Percentiles rank a stretch among this genome's conserved stretches.
Conservation (phyloP, 139 green algal species). For the Chlamydomonas sp. region DNA sequence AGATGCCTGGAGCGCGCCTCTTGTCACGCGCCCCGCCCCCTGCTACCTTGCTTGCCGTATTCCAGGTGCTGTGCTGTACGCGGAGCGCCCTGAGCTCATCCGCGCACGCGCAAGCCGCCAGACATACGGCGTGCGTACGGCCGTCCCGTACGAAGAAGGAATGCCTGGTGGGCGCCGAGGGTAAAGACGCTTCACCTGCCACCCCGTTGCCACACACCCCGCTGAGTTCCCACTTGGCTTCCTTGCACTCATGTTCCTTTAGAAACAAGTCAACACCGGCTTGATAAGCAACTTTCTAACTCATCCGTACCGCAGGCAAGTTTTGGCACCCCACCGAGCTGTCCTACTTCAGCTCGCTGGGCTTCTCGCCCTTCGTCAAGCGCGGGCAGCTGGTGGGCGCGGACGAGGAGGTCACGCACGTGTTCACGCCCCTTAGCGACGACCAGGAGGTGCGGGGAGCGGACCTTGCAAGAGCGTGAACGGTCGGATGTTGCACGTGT, state of each 20-base stretch:
- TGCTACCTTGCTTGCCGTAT: background rate
- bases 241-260: too few relatives aligned
- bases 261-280: too few relatives aligned
- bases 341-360: constrained; percentile 37
- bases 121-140: constrained; percentile 39
- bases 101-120: constrained; percentile 15
- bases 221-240: too few relatives aligned
- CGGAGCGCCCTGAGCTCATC: constrained; percentile 26
- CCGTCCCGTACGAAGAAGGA: constrained; percentile 36
- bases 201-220: too few relatives aligned
- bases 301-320: constrained; percentile 4
- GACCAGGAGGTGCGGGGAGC: constrained; percentile 1
- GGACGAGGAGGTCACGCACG: constrained; percentile 34
- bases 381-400: constrained; percentile 19
- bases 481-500: background rate
- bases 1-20: background rate
- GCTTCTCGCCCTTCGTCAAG: constrained; percentile 36
- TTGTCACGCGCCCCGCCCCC: background rate
- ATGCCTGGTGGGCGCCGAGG: constrained; percentile 21
- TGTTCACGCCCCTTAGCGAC: constrained; percentile 29
- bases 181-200: background rate
- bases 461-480: background rate
- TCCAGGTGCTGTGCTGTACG: constrained; percentile 34
- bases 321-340: constrained; percentile 40
- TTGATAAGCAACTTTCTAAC: background rate